Evolutionary conservation across 2,329 filamentous ascomycete genomes (phyloP), one percentile per base, ranked within the genome.

Genomic region (Alternaria dauci): DNA sequence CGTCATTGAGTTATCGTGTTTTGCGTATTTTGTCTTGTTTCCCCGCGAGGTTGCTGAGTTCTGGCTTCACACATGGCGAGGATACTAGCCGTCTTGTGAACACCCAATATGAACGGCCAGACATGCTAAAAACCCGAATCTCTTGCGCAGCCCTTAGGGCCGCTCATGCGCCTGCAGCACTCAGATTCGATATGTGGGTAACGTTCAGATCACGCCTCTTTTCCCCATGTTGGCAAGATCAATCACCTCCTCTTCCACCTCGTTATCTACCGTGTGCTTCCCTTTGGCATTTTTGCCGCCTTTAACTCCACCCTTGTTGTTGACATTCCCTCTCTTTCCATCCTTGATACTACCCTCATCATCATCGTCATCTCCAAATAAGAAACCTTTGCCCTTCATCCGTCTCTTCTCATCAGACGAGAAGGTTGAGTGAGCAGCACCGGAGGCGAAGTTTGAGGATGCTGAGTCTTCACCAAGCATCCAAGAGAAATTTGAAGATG

Each of bases 401-500:
- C 76, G 69, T 28, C 76, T 61, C 66, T 75, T 76, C 52, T 78
- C 76, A 46, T 78, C 75, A 1, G 75, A 71, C 8, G 75, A 70
- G 55, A 77, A 76, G 0, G 73, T 72, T 0, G 71, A 73, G 41
- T 77, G 77, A 28, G 74, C 74, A 2, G 73, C 62, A 12, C 74
- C 71, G 0, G 76, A 72, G 8, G 74, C 75, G 42, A 79, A 78
- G 43, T 73, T 71, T 23, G 72, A 75, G 25, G 73, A 68, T 18
- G 66, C 66, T 8, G 71, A 73, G n/a, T 77, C 77, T 38, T 77
- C 73, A 16, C 75, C 76, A 5, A 93, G 82, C 90, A 93, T 93
- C 89, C 89, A 93, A 1, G 90, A 89, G 75, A 92, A 93, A 4
- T 89, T 90, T 8, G 91, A 92, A 66, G 91, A 89, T 1, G 89